A percentile compares a stretch with the other conserved stretches of the same genome.
phyloP scores from a whole-genome alignment of 2,329 filamentous ascomycete genomes.

The Penicillium brasilianum region DNA sequence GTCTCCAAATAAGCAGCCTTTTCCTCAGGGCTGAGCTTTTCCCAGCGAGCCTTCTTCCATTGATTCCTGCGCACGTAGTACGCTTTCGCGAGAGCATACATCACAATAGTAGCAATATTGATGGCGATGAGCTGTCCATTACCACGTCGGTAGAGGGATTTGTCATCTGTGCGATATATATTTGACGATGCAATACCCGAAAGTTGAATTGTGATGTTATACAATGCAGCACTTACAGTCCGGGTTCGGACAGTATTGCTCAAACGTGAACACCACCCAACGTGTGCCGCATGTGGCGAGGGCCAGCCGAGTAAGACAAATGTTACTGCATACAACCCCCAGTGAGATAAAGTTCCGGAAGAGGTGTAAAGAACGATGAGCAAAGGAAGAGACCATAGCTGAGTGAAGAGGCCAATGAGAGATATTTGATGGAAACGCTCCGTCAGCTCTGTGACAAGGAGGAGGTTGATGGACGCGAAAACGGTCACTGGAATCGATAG shows the following conservation, averaged over 20 bases:
- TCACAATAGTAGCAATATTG: constrained; percentile 53
- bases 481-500: constrained; percentile 44
- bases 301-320: constrained; percentile 27
- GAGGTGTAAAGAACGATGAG: constrained; percentile 51
- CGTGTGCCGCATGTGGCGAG: constrained; percentile 52
- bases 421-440: constrained; percentile 50
- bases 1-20: constrained; percentile 55
- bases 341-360: constrained; percentile 42
- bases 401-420: constrained; percentile 53
- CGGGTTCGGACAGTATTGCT: constrained; percentile 57
- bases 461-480: constrained; percentile 47
- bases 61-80: constrained; percentile 38
- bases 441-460: constrained; percentile 33
- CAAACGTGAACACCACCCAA: constrained; percentile 56
- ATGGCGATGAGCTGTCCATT: constrained; percentile 53
- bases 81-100: constrained; percentile 49
- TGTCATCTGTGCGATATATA: constrained; percentile 60
- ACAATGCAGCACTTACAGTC: constrained; percentile 55
- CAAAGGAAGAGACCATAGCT: constrained; percentile 59
- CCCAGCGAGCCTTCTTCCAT: constrained; percentile 50
- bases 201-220: constrained; percentile 55
- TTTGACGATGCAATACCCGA: constrained; percentile 51
- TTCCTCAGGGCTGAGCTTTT: constrained; percentile 53
- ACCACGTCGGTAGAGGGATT: constrained; percentile 54
- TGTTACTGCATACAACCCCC: constrained; percentile 50